Evolutionary conservation across 306 rosid genomes (phyloP).

Genomic region (Cercis canadensis): DNA sequence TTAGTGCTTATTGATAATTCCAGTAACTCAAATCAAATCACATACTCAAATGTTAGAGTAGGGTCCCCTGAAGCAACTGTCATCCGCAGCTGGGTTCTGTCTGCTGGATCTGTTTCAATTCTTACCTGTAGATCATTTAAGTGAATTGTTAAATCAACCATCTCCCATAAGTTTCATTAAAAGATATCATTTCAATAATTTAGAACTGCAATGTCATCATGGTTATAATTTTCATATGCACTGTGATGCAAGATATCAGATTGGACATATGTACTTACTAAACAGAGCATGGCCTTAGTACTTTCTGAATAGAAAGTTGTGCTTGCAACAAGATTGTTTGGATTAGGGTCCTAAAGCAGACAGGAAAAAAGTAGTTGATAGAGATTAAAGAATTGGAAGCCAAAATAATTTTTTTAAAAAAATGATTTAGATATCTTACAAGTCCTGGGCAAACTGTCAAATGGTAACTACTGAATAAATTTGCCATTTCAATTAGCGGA

Average conservation of each 20-base stretch:
- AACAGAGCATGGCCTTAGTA: constrained; percentile 94
- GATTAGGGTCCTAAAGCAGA: constrained; percentile 88
- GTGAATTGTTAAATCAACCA: constrained; percentile 28
- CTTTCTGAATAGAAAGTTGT: constrained; percentile 91
- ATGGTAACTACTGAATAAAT: constrained; percentile 70
- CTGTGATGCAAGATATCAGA: constrained; percentile 16
- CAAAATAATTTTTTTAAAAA: constrained; percentile 32
- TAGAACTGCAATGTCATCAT: background rate
- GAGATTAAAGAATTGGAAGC: constrained; percentile 27
- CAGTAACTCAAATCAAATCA: constrained; percentile 26
- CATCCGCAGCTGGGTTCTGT: constrained; percentile 97
- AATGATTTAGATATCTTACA: constrained; percentile 58
- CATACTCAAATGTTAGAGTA: constrained; percentile 83
- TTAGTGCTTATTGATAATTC: constrained; percentile 7
- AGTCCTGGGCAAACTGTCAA: constrained; percentile 87
- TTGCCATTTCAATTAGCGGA: constrained; percentile 81
- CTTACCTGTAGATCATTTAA: constrained; percentile 61
- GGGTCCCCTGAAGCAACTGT: constrained; percentile 99
- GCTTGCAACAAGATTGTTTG: constrained; percentile 90
- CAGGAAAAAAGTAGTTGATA: constrained; percentile 33
- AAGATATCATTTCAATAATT: background rate
- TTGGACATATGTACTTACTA: constrained; percentile 62
- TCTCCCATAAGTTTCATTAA: constrained; percentile 1
- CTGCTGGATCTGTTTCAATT: constrained; percentile 99
- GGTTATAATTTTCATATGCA: constrained; percentile 25